Conservation (phyloP, 345 rosid species). For the Arabidopsis arenosa region DNA sequence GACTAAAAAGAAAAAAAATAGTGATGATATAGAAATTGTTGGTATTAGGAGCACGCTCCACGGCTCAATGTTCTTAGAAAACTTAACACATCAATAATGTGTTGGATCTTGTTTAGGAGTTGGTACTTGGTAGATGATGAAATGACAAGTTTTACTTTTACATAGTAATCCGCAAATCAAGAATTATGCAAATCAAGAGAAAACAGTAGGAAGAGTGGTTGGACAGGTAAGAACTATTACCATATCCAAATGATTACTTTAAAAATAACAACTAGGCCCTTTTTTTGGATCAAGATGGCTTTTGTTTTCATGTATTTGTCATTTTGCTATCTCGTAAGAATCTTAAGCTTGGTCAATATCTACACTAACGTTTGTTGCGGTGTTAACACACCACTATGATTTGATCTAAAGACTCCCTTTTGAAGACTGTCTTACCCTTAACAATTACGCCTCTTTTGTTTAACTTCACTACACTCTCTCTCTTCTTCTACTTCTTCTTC, state of each 20-base stretch:
- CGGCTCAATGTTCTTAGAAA: background rate
- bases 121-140: slow-evolving; percentile 23
- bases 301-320: slow-evolving; percentile 34
- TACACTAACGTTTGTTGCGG: slow-evolving; percentile 43
- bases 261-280: background rate
- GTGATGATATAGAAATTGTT: background rate
- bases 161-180: slow-evolving; percentile 27
- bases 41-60: background rate
- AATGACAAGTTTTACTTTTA: slow-evolving; percentile 29
- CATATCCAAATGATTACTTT: slow-evolving; percentile 23
- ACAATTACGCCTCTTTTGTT: slow-evolving; percentile 40
- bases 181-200: slow-evolving; percentile 26
- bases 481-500: slow-evolving; percentile 18
- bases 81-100: background rate
- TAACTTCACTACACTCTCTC: slow-evolving; percentile 24
- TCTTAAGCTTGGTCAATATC: slow-evolving; percentile 38
- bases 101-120: slow-evolving; percentile 30
- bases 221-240: slow-evolving; percentile 27
- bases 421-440: slow-evolving; percentile 40
- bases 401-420: slow-evolving; percentile 26
- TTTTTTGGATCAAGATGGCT: slow-evolving; percentile 1
- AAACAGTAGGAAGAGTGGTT: slow-evolving; percentile 32
- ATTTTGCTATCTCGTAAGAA: slow-evolving; percentile 24
- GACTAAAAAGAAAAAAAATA: background rate
- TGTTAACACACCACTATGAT: slow-evolving; percentile 39